phyloP scores from a whole-genome alignment of 208 protist genomes.

The Naegleria lovaniensis region DNA sequence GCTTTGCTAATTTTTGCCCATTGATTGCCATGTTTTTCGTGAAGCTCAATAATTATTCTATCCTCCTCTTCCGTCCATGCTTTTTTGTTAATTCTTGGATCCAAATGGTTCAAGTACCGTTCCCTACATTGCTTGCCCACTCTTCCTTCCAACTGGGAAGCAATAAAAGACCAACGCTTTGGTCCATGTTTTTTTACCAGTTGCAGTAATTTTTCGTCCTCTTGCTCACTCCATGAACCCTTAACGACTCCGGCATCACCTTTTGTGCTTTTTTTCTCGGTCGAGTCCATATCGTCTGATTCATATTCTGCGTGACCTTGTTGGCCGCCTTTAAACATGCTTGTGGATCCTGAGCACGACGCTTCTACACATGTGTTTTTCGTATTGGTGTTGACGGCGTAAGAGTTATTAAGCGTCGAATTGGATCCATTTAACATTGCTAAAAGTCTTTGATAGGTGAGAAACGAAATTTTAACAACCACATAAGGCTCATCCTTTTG shows the following conservation, averaged over 20 bases:
- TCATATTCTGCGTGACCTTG: background rate
- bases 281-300: background rate
- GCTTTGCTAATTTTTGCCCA: conserved; percentile 41
- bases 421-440: background rate
- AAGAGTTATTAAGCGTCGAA: too few relatives aligned
- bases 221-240: conserved; percentile 41
- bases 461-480: background rate
- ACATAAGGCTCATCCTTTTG: background rate
- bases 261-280: background rate
- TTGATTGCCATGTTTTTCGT: conserved; percentile 33
- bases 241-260: conserved; percentile 29
- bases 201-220: conserved; percentile 37
- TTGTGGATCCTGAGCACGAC: background rate
- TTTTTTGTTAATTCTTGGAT: conserved; percentile 42
- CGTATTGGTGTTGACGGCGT: background rate
- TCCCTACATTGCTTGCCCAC: conserved; percentile 49
- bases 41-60: conserved; percentile 30
- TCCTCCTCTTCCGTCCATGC: conserved; percentile 43
- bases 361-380: background rate
- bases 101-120: conserved; percentile 46
- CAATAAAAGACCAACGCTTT: conserved; percentile 45
- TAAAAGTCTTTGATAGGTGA: background rate
- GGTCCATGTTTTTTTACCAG: conserved; percentile 41
- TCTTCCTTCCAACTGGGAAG: conserved; percentile 38
- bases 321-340: background rate